Evolutionary conservation across 78 protist genomes (phyloP), one percentile per base, ranked within the genome.

Genomic region (Cavenderia fasciculata): DNA sequence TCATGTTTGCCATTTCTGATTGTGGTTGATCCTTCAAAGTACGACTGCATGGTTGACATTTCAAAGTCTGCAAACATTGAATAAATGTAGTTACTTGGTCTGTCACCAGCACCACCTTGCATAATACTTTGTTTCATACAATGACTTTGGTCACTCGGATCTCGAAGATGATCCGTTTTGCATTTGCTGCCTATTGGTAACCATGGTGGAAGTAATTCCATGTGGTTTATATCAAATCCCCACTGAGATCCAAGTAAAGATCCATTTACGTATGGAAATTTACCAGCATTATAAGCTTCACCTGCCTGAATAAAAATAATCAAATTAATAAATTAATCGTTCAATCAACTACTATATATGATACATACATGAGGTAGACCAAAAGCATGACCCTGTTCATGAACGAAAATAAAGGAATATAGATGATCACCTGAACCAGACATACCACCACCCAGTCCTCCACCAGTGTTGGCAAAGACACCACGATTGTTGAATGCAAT

Each of bases 341-440:
- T n/a, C n/a, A n/a, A n/a, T n/a, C n/a, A n/a, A n/a, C n/a, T n/a
- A n/a, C n/a, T n/a, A n/a, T n/a, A n/a, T n/a, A n/a, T n/a, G n/a
- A n/a, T n/a, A n/a, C n/a, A n/a, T n/a, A n/a, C n/a, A n/a, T n/a
- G n/a, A n/a, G 40, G 47, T 16, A 82, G 18, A 23, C 90, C 78
- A 49, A n/a, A 68, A 19, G 73, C 3, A 65, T 79, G 88, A 41
- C 88, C 88, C 19, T n/a, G 31, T 41, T 79, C 88, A 41, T 79
- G 88, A 31, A 79, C 52, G 29, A 66, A 79, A 29, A 79, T 66
- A 31, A 74, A 74, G 2, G 54, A 29, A 16, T 79, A 79, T 0
- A 21, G 5, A 0, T 18, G 19, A 31, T 79, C 88, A 29, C 87
- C 87, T 49, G 65, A 38, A 16, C 87, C 73, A 14, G 21, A 34